A percentile compares a stretch with the other conserved stretches of the same genome.
Evolutionary conservation across 2,329 filamentous ascomycete species (phyloP).

Genomic region (Hymenoscyphus occultus): DNA sequence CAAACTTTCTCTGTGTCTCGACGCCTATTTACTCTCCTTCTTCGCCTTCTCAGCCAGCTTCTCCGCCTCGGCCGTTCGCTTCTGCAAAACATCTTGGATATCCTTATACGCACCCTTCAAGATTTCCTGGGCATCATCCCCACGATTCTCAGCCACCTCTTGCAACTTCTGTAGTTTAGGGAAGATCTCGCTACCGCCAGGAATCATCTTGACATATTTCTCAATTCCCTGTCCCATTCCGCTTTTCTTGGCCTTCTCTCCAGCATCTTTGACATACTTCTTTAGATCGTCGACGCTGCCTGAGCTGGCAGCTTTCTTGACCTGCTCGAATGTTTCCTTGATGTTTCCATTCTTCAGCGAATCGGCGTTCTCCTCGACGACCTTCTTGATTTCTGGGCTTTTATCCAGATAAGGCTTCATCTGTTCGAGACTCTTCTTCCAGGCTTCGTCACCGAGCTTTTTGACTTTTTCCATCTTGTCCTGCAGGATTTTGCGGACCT

Average conservation of each 20-base stretch:
- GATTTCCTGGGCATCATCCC: conserved; percentile 66
- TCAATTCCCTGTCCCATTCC: conserved; percentile 38
- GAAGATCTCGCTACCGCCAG: conserved; percentile 61
- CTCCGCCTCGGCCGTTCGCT: conserved; percentile 54
- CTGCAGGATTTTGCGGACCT: conserved; percentile 60
- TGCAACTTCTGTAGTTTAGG: conserved; percentile 63
- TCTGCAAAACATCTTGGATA: conserved; percentile 61
- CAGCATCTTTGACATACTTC: conserved; percentile 57
- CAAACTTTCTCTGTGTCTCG: too few relatives aligned
- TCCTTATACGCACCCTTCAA: conserved; percentile 67
- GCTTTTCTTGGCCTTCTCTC: conserved; percentile 58
- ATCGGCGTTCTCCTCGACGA: conserved; percentile 69
- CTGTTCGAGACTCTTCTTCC: conserved; percentile 68
- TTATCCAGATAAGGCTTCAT: conserved; percentile 72
- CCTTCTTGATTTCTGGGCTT: conserved; percentile 70
- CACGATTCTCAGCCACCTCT: conserved; percentile 64
- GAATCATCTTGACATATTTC: conserved; percentile 63
- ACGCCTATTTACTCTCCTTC: conserved; percentile 25
- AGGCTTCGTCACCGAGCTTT: conserved; percentile 68
- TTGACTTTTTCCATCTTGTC: conserved; percentile 67
- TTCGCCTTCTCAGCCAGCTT: conserved; percentile 54
- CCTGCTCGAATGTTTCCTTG: conserved; percentile 59
- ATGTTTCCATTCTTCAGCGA: conserved; percentile 65
- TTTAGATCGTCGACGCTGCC: conserved; percentile 59
- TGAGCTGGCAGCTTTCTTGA: conserved; percentile 58